phyloP scores from a whole-genome alignment of 371 early-diverging fungal species.

The Mortierella polycephala region DNA sequence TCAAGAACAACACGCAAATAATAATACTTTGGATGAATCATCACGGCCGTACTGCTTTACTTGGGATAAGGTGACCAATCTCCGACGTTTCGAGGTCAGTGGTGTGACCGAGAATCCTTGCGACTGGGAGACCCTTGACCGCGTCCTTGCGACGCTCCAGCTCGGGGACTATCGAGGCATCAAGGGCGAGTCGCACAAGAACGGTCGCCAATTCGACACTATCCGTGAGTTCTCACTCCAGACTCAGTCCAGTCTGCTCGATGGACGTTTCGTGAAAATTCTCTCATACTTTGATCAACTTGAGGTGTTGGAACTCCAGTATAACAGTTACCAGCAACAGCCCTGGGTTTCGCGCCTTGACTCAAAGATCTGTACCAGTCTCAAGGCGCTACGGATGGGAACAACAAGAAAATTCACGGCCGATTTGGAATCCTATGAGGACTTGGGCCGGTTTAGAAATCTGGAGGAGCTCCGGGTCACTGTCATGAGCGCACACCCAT shows the following conservation, averaged over 20 bases:
- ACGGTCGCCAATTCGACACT: background rate
- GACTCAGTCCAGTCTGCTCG: constrained; percentile 5
- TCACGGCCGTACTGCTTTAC: constrained; percentile 31
- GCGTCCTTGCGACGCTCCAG: constrained; percentile 25
- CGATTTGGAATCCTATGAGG: background rate
- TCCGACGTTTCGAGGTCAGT: constrained; percentile 31
- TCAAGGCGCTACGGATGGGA: constrained; percentile 26
- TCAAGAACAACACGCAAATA: background rate
- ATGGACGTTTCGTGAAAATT: background rate
- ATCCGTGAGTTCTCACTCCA: constrained; percentile 26
- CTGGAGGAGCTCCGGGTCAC: constrained; percentile 32
- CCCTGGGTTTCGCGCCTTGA: constrained; percentile 13
- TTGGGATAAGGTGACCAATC: constrained; percentile 25
- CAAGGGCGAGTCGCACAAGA: no score
- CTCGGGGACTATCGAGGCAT: constrained; percentile 5
- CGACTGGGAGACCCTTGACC: constrained; percentile 40
- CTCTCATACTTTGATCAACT: constrained; percentile 17
- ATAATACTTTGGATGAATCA: constrained; percentile 3
- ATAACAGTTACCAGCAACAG: background rate
- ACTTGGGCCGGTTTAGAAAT: constrained; percentile 13
- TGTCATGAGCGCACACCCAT: background rate
- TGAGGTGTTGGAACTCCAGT: constrained; percentile 30
- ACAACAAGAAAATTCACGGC: background rate
- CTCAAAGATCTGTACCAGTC: constrained; percentile 1
- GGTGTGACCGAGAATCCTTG: constrained; percentile 18